These are phyloP conservation scores for Pseudevernia furfuracea DNA, from an alignment of 495 filamentous ascomycete genomes.

Conservation along the genomic window DNA sequence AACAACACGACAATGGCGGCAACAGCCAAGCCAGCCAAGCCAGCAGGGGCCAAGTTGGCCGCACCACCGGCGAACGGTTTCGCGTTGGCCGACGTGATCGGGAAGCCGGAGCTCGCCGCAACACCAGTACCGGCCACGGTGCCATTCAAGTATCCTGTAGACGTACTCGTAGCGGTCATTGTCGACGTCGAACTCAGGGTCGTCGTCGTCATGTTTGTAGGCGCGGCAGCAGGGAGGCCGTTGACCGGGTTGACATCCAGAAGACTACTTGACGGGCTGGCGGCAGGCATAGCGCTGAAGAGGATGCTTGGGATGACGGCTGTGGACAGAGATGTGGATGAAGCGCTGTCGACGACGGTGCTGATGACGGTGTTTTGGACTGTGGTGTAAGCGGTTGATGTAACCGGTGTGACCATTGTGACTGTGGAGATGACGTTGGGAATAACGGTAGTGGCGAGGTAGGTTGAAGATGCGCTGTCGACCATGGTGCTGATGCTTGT, in stretches of 20 bases:
- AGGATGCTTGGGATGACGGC: constrained; percentile 46
- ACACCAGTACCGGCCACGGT: neutral
- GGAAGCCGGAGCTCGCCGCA: neutral
- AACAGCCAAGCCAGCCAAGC: neutral
- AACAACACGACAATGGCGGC: neutral
- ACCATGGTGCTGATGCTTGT: constrained; percentile 49
- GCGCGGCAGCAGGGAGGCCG: constrained; percentile 33
- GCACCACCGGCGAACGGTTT: neutral
- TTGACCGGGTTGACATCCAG: constrained; percentile 47
- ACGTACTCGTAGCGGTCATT: neutral
- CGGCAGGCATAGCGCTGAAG: constrained; percentile 79
- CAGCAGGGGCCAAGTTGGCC: neutral
- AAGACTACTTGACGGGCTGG: constrained; percentile 8
- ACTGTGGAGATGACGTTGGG: constrained; percentile 71
- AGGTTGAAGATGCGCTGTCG: constrained; percentile 85
- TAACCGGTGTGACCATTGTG: constrained; percentile 71
- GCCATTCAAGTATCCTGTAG: neutral
- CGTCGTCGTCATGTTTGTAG: constrained; percentile 24
- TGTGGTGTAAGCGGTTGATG: constrained; percentile 77
- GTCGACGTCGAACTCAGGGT: neutral
- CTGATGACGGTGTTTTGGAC: constrained; percentile 92
- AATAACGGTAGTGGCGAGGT: constrained; percentile 70
- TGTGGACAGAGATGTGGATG: constrained; percentile 21
- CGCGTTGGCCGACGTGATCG: neutral
- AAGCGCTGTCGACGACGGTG: constrained; percentile 52